Evolutionary conservation across 805 yeast genomes (phyloP).

Genomic region (Torulaspora microellipsoides): DNA sequence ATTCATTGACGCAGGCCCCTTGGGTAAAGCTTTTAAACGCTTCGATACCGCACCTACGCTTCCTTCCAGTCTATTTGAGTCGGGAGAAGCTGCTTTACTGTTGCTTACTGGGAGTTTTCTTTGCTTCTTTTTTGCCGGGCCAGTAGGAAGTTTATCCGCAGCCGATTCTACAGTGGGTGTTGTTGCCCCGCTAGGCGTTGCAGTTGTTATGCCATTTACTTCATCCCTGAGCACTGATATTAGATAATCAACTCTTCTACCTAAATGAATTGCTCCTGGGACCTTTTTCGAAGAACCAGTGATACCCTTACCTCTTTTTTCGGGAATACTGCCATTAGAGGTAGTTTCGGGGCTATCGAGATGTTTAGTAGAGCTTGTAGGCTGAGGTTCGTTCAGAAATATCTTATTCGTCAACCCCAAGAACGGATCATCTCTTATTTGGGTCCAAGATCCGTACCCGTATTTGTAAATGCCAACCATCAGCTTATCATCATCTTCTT

Average conservation of each 20-base stretch:
- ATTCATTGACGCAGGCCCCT: constrained; percentile 27
- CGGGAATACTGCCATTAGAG: constrained; percentile 1
- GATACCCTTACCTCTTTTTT: constrained; percentile 26
- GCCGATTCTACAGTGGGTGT: constrained; percentile 12
- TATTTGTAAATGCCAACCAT: constrained; percentile 84
- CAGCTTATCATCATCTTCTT: constrained; percentile 79
- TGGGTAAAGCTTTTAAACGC: constrained; percentile 26
- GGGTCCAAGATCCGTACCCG: constrained; percentile 95
- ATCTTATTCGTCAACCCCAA: constrained; percentile 81
- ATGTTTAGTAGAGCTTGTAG: constrained; percentile 10
- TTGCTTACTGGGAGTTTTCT: constrained; percentile 25
- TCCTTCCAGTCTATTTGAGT: constrained; percentile 9
- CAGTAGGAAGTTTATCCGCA: constrained; percentile 18
- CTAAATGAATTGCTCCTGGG: constrained; percentile 89
- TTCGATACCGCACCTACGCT: constrained; percentile 17
- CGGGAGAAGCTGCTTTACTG: constrained; percentile 24
- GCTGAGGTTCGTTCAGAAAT: constrained; percentile 50
- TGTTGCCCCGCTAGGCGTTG: constrained; percentile 13
- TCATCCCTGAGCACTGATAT: constrained; percentile 65
- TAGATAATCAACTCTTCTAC: constrained; percentile 86
- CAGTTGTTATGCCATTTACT: constrained; percentile 29
- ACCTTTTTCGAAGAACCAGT: constrained; percentile 52
- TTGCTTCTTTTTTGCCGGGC: constrained; percentile 28
- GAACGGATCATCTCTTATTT: constrained; percentile 92
- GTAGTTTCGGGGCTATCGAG: constrained; percentile 2